Conservation (phyloP, 148 eudicot species). For the Rheum nobile region DNA sequence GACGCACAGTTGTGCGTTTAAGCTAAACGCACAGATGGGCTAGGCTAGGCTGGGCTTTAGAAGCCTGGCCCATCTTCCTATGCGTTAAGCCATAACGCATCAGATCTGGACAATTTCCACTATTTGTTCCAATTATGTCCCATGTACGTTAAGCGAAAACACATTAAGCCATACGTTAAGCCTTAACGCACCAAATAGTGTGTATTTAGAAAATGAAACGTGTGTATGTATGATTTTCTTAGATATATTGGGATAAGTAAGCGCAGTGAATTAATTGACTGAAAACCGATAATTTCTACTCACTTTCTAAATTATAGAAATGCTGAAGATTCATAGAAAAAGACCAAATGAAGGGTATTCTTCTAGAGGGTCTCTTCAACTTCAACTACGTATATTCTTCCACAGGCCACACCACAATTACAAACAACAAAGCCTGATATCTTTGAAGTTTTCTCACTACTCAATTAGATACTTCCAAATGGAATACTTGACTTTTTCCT, state of each 20-base stretch:
- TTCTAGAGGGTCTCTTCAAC: constrained; percentile 2
- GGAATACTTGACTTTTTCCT: neutral
- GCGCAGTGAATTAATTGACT: neutral
- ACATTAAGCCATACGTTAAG: no score
- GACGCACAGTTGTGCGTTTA: no score
- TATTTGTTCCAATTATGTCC: no score
- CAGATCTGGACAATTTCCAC: no score
- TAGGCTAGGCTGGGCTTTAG: no score
- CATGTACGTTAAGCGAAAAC: no score
- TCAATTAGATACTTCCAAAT: neutral
- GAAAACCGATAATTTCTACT: neutral
- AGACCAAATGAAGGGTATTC: neutral
- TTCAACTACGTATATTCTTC: neutral
- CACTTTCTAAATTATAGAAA: neutral
- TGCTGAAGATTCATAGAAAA: neutral
- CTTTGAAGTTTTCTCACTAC: neutral
- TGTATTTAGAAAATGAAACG: no score
- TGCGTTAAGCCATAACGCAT: no score
- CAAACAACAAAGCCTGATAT: neutral
- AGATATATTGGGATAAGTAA: neutral
- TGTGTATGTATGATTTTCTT: no score
- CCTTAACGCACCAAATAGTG: no score
- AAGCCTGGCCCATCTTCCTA: no score
- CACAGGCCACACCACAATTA: neutral
- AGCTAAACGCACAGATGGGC: no score